Conservation (phyloP, 1,139 yeast species). For the Sugiyamaella sp. region DNA sequence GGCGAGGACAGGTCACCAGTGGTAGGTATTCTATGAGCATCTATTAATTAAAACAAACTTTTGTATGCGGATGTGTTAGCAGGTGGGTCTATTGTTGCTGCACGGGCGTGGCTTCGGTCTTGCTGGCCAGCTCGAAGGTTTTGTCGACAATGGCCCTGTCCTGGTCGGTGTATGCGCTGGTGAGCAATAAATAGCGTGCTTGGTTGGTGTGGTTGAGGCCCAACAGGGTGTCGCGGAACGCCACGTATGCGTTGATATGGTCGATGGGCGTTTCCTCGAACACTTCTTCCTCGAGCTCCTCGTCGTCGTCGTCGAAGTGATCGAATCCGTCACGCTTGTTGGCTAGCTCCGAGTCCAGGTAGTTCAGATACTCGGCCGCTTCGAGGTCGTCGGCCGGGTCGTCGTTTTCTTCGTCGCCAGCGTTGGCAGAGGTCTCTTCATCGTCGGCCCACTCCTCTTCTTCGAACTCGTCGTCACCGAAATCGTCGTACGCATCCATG, state of each 20-base stretch:
- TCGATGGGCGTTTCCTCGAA: slow-evolving; percentile 79
- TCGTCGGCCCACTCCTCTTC: slow-evolving; percentile 48
- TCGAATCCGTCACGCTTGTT: slow-evolving; percentile 24
- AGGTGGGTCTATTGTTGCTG: background rate
- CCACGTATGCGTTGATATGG: slow-evolving; percentile 61
- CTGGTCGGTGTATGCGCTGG: slow-evolving; percentile 37
- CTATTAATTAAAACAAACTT: slow-evolving; percentile 2
- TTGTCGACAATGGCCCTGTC: slow-evolving; percentile 41
- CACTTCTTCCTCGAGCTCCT: slow-evolving; percentile 78
- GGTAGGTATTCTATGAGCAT: background rate
- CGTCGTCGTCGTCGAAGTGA: slow-evolving; percentile 37
- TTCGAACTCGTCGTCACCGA: slow-evolving; percentile 41
- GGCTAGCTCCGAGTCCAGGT: slow-evolving; percentile 31
- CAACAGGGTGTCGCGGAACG: slow-evolving; percentile 51
- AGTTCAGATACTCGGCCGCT: slow-evolving; percentile 41
- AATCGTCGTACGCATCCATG: slow-evolving; percentile 42
- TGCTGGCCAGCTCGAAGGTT: slow-evolving; percentile 30
- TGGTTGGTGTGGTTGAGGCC: slow-evolving; percentile 40
- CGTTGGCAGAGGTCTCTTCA: slow-evolving; percentile 47
- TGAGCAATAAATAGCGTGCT: slow-evolving; percentile 38
- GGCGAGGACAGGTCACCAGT: background rate
- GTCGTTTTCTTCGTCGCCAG: slow-evolving; percentile 44
- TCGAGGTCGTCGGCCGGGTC: slow-evolving; percentile 41
- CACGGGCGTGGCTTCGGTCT: slow-evolving; percentile 4
- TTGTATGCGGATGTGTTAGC: background rate